Conservation (phyloP, 139 green algal species). For the Tetraselmis striata region DNA sequence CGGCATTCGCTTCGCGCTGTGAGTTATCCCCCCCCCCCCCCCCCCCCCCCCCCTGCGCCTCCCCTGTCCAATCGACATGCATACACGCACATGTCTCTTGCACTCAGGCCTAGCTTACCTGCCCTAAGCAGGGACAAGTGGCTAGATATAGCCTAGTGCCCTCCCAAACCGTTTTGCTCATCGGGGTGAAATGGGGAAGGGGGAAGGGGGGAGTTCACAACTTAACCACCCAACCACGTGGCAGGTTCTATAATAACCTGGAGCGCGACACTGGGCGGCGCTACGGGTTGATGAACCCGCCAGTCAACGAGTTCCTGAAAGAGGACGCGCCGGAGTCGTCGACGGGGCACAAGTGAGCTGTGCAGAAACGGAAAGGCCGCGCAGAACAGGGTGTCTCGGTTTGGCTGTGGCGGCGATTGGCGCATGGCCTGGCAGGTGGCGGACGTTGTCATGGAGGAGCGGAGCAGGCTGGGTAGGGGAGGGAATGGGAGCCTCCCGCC, state of each 20-base stretch:
- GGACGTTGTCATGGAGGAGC: background rate
- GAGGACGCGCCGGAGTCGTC: background rate
- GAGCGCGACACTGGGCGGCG: background rate
- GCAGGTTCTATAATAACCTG: background rate
- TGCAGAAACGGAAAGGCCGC: too few relatives aligned
- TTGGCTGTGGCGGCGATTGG: background rate
- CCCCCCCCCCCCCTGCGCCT: background rate
- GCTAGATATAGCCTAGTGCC: too few relatives aligned
- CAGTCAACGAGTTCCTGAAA: background rate
- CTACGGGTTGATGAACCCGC: background rate
- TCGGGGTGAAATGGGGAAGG: too few relatives aligned
- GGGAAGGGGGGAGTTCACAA: too few relatives aligned
- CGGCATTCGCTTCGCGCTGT: background rate
- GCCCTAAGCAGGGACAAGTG: background rate
- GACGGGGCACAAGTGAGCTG: background rate
- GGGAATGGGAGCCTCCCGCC: background rate
- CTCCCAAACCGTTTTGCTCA: background rate
- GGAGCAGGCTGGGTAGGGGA: background rate
- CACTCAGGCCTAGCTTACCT: background rate
- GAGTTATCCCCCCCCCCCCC: background rate
- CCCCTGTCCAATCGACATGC: background rate
- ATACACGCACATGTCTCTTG: background rate
- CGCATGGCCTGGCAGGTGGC: too few relatives aligned
- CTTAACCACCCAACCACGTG: too few relatives aligned
- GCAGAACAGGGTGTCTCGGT: too few relatives aligned